Base-by-base conservation (phyloP, 1,284 basidiomycete genomes). In the Singerocomus inundabilis region DNA sequence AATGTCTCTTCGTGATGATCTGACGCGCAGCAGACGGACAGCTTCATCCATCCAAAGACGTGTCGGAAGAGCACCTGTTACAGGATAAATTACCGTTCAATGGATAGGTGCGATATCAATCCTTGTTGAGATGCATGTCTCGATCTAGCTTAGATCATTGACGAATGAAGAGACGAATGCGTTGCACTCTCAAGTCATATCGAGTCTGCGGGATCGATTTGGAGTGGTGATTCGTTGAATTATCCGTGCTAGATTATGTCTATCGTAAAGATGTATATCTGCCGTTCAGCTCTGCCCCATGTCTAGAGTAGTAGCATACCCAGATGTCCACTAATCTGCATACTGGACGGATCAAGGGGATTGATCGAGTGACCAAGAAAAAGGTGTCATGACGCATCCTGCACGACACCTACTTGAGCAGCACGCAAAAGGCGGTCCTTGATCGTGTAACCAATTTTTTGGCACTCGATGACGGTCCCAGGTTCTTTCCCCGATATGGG, bases 401-500 rank as follows among this genome's bases (percentile, higher is more conserved):
- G 85, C 18, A 88, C 93, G 29, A 99, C 95, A 51, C 96, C 97
- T 48, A 99, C 96, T 75, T 98, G 93, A 18, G 97, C 96, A 4
- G 97, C 93, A 47, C 96, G 82, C 64, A 99, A 72, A 46, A 97
- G 83, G 53, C 96, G 81, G 59, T 91, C 90, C 73, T 94, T 95
- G 72, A 97, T 93, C 72, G 78, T 92, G 75, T 91, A 98, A 11
- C 96, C 95, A 48, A 80, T 78, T 76, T 97, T 96, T 69, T 91
- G 88, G 66, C 91, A 92, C 64, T 98, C 91, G 47, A 97, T 80
- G 33, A 99, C 88, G 5, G 89, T 89, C 18, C 95, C 95, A 2
- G 93, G 84, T 65, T 87, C 86, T 73, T 92, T 94, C 35, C 82
- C 90, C 11, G 85, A 82, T 49, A 96, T 81, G n/a, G 95, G 94